Evolutionary conservation across 805 yeast genomes (phyloP), one percentile per base, ranked within the genome.

Genomic region (Blastobotrys terrestris): DNA sequence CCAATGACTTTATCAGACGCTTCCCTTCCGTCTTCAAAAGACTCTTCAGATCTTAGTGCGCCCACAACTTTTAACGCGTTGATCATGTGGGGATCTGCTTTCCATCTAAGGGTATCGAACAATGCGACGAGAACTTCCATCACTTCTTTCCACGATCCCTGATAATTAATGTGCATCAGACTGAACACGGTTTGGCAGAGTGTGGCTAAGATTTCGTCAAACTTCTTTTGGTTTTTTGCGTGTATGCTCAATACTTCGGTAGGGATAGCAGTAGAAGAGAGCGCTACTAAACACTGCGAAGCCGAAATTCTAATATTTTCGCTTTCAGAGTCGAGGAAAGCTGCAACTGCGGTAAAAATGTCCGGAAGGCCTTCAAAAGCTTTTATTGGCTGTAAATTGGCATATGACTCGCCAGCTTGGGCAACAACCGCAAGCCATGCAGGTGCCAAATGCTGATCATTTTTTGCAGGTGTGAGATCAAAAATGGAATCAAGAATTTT

Each of bases 371-470:
- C 80, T 31, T 68, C 59, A 35, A 90, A 65, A 51, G 87, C 81
- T 42, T 73, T 69, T 15, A 71, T 58, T 3, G 83, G 76, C 53
- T 80, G 78, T 44, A 78, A 70, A n/a, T 67, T 67, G 3, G 85
- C 69, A 58, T 78, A 81, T 0, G 85, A 72, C 2, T 77, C 69
- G 46, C 79, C 72, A 46, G 92, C 95, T 63, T 89, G 90, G 6
- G 97, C 94, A 45, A 92, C 79, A 18, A 91, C 95, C 1, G 97
- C 96, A 43, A 90, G 77, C 99, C 99, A 94, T 11, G 97, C 80
- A 13, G 95, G 96, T 1, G 92, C 89, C 59, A 94, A 76, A 66
- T 89, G 91, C 31, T 84, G 76, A 64, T 94, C 98, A 60, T 84
- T 85, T 19, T 79, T 66, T 0, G 96, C 77, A 3, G 99, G 99